Percentiles rank a stretch among this genome's conserved stretches.
These are phyloP conservation scores for Phyllosticta paracitricarpa DNA, from an alignment of 2,329 filamentous ascomycete genomes.

Conservation along the genomic window DNA sequence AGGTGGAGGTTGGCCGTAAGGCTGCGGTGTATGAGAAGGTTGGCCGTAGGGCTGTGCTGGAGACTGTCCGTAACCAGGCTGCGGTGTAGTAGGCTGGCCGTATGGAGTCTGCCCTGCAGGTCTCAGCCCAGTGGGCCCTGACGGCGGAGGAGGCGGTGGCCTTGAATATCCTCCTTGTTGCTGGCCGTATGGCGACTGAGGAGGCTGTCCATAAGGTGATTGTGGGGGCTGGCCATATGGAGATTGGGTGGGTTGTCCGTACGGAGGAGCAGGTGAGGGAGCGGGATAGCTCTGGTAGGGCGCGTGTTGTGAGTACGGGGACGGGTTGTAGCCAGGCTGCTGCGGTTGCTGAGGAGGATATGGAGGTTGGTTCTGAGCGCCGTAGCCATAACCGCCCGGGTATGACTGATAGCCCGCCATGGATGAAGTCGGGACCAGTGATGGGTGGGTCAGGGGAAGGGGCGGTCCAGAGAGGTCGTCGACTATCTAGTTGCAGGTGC, in stretches of 20 bases:
- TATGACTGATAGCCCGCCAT: slow-evolving; percentile 7
- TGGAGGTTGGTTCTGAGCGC: slow-evolving; percentile 22
- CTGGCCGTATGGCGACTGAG: slow-evolving; percentile 26
- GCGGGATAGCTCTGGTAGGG: slow-evolving; percentile 1
- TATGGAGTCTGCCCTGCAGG: background rate
- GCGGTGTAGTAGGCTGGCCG: background rate
- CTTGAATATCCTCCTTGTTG: slow-evolving; percentile 12
- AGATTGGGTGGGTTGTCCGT: slow-evolving; percentile 5
- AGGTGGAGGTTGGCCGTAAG: slow-evolving; percentile 16
- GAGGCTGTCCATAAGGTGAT: slow-evolving; percentile 14
- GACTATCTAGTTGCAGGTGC: background rate
- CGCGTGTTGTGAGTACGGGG: slow-evolving; percentile 2
- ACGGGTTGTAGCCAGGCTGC: slow-evolving; percentile 12
- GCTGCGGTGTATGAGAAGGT: slow-evolving; percentile 14
- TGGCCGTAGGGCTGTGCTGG: slow-evolving; percentile 14
- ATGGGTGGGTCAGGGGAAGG: background rate
- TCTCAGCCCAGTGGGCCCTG: background rate
- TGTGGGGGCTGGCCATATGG: slow-evolving; percentile 13
- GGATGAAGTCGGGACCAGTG: background rate
- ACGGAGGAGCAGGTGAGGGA: background rate
- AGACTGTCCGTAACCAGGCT: slow-evolving; percentile 2
- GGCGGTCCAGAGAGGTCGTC: background rate
- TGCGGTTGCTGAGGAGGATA: slow-evolving; percentile 26
- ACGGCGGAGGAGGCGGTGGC: slow-evolving; percentile 5
- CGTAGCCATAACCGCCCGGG: slow-evolving; percentile 3